These are phyloP conservation scores for Ammopiptanthus mongolicus DNA, from an alignment of 306 rosid genomes.

Conservation along the genomic window DNA sequence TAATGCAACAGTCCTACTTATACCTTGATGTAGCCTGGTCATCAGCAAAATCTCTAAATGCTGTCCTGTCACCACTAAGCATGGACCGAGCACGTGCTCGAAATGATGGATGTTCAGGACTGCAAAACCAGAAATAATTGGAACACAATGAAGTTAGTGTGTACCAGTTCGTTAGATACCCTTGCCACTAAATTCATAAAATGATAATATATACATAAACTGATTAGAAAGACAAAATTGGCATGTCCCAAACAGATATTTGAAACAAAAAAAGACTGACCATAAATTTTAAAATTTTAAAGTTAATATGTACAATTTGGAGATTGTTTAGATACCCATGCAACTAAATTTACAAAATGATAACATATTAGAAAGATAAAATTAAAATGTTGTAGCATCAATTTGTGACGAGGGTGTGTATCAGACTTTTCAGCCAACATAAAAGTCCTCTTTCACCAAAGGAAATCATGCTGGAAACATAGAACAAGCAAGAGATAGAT, in stretches of 20 bases:
- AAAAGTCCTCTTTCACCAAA: not conserved
- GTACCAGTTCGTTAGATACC: slow-evolving; percentile 1
- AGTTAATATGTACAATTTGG: not conserved
- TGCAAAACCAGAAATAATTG: slow-evolving; percentile 45
- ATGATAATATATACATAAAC: slow-evolving; percentile 12
- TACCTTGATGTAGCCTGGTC: slow-evolving; percentile 91
- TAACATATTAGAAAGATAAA: slow-evolving; percentile 12
- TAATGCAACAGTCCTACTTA: not conserved
- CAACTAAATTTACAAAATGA: slow-evolving; percentile 2
- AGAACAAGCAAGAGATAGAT: not conserved
- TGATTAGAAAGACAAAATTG: not conserved
- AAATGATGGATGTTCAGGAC: slow-evolving; percentile 96
- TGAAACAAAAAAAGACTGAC: not conserved
- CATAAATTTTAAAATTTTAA: slow-evolving; percentile 12
- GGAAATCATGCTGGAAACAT: not conserved
- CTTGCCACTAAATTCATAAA: not conserved
- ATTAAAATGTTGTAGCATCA: not conserved
- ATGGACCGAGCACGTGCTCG: slow-evolving; percentile 88
- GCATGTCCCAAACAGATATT: not conserved
- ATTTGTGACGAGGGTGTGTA: not conserved
- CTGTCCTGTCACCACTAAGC: slow-evolving; percentile 89
- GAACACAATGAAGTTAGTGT: not conserved
- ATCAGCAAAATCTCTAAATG: slow-evolving; percentile 78
- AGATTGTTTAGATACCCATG: slow-evolving; percentile 10
- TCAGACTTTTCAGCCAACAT: not conserved